Evolutionary conservation across 345 rosid genomes (phyloP), one percentile per base, ranked within the genome.

Genomic region (Eutrema japonicum): DNA sequence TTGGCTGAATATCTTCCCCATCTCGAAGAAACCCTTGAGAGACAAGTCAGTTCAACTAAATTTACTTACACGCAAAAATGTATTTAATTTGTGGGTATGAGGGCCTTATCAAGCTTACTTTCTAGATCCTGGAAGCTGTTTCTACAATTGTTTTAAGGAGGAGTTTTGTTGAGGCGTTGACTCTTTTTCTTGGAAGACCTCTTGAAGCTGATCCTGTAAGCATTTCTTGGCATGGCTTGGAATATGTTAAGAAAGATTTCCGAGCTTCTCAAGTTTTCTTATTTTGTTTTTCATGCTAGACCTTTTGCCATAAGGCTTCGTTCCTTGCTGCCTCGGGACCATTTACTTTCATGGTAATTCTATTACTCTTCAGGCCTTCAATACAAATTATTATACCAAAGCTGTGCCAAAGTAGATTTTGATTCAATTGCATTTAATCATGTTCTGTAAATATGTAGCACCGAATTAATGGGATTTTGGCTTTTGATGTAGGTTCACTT

Each of bases 1-100:
- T 82, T 95, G 89, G 99, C 99, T 59, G 99, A 95, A 82, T 95
- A 92, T 86, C 98, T 95, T 78, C 99, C 99, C 9, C 88, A 86
- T 81, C 89, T 92, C 4, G 99, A 95, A 81, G 91, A 90, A 82
- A 80, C 83, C 30, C 88, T 95, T 72, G 86, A 82, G 80, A 87
- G 87, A 79, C 98, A 86, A 90, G 98, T 92, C 12, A 52, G 85
- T 77, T 76, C 27, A 64, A 56, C 54, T 14, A 59, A 54, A 8
- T 10, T 60, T 50, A 60, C 16, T 52, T 18, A 35, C 22, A 16
- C 42, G 16, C 16, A 54, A 49, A 11, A 13, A 41, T 41, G 48
- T 49, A 49, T 22, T n/a, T 41, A 14, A 50, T 66, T 46, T 65
- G 3, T 52, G 0, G 12, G 18, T 51, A 35, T 27, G 29, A 29